These are phyloP conservation scores for Alternaria angustiovoidea DNA, from an alignment of 2,329 filamentous ascomycete species.

Conservation along the genomic window DNA sequence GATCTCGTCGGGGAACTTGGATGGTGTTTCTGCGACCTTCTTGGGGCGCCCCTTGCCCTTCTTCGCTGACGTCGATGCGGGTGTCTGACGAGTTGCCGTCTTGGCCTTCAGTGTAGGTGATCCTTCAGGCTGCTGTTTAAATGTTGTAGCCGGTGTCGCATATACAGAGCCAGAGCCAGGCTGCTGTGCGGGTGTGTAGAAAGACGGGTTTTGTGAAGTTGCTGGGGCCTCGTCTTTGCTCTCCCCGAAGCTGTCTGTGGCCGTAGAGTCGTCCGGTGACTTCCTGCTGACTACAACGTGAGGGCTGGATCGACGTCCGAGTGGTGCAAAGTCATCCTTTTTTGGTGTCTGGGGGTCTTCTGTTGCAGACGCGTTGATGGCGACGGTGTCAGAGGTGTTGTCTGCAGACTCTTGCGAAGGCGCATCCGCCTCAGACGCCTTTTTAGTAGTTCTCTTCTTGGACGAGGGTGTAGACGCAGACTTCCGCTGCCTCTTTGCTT, in stretches of 20 bases:
- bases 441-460: conserved; percentile 19
- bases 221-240: conserved; percentile 20
- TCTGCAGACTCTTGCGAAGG: conserved; percentile 19
- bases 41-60: conserved; percentile 27
- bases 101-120: conserved; percentile 37
- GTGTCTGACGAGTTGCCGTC: conserved; percentile 19
- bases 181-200: conserved; percentile 32
- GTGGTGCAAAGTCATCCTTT: conserved; percentile 26
- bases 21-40: conserved; percentile 16
- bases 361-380: conserved; percentile 14
- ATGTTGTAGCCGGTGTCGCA: conserved; percentile 37
- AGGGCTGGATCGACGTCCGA: conserved; percentile 34
- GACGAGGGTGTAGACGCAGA: conserved; percentile 15
- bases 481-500: conserved; percentile 39
- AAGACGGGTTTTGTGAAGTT: conserved; percentile 27
- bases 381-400: conserved; percentile 21
- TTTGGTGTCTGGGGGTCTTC: conserved; percentile 14
- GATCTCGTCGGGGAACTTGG: conserved; percentile 31
- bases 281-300: conserved; percentile 31
- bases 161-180: conserved; percentile 28
- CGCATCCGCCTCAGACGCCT: neutral
- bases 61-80: conserved; percentile 23
- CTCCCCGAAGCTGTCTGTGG: conserved; percentile 8
- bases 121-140: conserved; percentile 26
- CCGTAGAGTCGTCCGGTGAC: conserved; percentile 18